Evolutionary conservation across 1,284 basidiomycete genomes (phyloP), one percentile per base, ranked within the genome.

Genomic region (Trametes pubescens): DNA sequence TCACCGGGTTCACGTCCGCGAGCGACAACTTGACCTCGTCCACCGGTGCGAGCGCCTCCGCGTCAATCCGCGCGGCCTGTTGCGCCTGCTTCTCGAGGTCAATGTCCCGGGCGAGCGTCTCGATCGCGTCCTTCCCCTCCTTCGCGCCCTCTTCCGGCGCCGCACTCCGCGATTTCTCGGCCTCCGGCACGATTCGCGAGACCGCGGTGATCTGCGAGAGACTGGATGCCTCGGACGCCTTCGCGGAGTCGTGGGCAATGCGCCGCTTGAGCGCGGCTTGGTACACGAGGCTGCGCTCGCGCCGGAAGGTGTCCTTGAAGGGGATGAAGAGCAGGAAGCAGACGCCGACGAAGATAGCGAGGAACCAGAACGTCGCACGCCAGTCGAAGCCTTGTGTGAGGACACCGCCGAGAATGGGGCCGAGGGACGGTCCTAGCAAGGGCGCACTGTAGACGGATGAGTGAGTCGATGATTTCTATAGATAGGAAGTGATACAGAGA

Each of bases 281-380:
- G 73, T 94, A 96, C 8, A 87, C 85, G 40, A 90, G 76, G 65
- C 92, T 94, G 32, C 94, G 87, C 73, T 95, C 92, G 61, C 83
- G 80, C 16, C 94, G 85, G 80, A 93, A 96, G 0, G 93, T 94
- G 71, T 96, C 94, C 58, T 86, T 87, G 80, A 94, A 90, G 65
- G 89, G 85, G 59, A 90, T 63, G 77, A 94, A 94, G 21, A 82
- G 78, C 51, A 86, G 53, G 55, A 86, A 80, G 66, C 84, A 86
- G 46, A 83, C 56, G 6, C 84, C 86, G 9, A 86, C 86, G 57
- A 90, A 83, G 49, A 88, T 88, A 1, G 85, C 80, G 24, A 95
- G 82, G 74, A 95, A 94, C 84, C 92, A 96, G 75, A 96, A 93
- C 0, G 88, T 86, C 6, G 88, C 86, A 32, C 91, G 84, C 94